Evolutionary conservation across 108 stramenopile species (phyloP), one percentile per base, ranked within the genome.

Genomic region (Skeletonema marinoi): DNA sequence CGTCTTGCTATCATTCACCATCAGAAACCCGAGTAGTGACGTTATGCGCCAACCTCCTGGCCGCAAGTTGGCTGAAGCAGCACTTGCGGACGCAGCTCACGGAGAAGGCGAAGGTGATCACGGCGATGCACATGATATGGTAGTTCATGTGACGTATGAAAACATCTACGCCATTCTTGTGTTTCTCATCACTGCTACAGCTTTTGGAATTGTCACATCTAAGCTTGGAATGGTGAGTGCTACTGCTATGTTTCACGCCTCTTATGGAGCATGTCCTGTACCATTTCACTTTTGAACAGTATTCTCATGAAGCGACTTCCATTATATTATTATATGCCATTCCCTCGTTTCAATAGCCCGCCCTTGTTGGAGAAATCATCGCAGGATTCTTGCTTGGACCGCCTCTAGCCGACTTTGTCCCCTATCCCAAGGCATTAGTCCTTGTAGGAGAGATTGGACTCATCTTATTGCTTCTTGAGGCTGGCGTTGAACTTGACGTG

Each of bases 401-500:
- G 5, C 72, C 77, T 17, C 31, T 73, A 3, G 58, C 70, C 35
- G 60, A 79, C 68, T 79, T 72, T 29, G 83, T 78, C n/a, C 83
- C 83, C 0, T 66, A 60, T 48, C 68, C 78, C 0, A 46, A 72
- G 48, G 72, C 63, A 7, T 36, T 78, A 17, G 72, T 75, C 11
- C 39, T 79, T 6, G 60, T 84, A 17, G 83, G 83, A 5, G 78
- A 84, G 62, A 58, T 84, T 56, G 83, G 82, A 14, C 39, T 84
- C 5, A 71, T 90, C 33, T 30, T 89, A 10, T 42, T 90, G 0
- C 63, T 89, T 11, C 46, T 83, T 0, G 88, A 93, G 65, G 87
- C 86, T 10, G 92, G 92, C 10, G 67, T 89, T 31, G 85, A 89
- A n/a, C 77, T 93, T 50, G 92, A 93, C 81, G 71, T 89, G 36